Evolutionary conservation across 2,329 filamentous ascomycete genomes (phyloP).

Genomic region (Coleophoma cylindrospora): DNA sequence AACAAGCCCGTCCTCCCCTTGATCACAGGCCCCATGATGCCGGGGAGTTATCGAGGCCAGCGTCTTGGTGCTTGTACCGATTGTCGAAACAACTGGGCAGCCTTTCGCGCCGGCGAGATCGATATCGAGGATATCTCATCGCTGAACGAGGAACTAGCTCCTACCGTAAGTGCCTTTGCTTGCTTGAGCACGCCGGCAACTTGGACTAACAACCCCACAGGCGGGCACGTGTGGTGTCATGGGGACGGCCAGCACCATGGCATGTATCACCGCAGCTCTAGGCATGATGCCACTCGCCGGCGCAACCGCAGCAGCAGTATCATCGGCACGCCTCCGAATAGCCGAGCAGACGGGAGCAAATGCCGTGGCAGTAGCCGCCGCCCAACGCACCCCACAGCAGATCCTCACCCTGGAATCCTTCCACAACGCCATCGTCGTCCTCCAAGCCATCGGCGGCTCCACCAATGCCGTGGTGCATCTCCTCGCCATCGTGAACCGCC

Average conservation of each 20-base stretch:
- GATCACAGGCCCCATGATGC: slow-evolving; percentile 72
- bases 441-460: slow-evolving; percentile 38
- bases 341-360: slow-evolving; percentile 47
- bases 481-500: slow-evolving; percentile 41
- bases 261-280: slow-evolving; percentile 44
- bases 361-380: slow-evolving; percentile 37
- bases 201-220: slow-evolving; percentile 3
- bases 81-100: slow-evolving; percentile 70
- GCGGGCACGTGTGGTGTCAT: slow-evolving; percentile 50
- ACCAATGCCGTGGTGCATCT: slow-evolving; percentile 38
- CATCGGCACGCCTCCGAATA: slow-evolving; percentile 38
- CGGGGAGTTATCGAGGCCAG: slow-evolving; percentile 58
- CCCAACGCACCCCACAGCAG: slow-evolving; percentile 34
- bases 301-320: slow-evolving; percentile 48
- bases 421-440: slow-evolving; percentile 37
- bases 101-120: slow-evolving; percentile 58
- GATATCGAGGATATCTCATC: slow-evolving; percentile 68
- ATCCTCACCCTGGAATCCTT: slow-evolving; percentile 41
- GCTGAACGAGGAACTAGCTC: slow-evolving; percentile 69
- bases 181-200: background rate
- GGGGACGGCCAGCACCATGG: slow-evolving; percentile 53
- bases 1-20: slow-evolving; percentile 67
- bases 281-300: slow-evolving; percentile 47
- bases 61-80: slow-evolving; percentile 71
- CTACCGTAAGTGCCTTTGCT: slow-evolving; percentile 44